phyloP scores from a whole-genome alignment of 116 monocot species.

The Papilionanthe hybrid region DNA sequence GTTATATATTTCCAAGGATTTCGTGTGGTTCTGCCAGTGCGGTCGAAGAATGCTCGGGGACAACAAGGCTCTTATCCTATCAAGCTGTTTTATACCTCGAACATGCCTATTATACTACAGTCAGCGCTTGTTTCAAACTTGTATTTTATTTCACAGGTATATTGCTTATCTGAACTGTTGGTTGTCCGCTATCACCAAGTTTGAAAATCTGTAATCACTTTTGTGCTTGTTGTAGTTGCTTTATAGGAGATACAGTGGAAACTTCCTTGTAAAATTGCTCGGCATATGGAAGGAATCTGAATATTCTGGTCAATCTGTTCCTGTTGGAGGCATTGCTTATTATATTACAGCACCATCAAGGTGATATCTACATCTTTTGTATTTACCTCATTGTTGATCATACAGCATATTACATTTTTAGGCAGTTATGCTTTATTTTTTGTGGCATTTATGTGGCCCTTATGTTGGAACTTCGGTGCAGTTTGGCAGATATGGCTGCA shows the following conservation, averaged over 20 bases:
- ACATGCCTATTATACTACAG: constrained; percentile 33
- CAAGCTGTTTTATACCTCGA: constrained; percentile 33
- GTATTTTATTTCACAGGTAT: constrained; percentile 32
- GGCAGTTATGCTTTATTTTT: background rate
- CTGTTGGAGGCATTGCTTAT: constrained; percentile 29
- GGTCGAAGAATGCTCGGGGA: constrained; percentile 29
- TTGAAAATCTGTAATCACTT: background rate
- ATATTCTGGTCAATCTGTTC: constrained; percentile 24
- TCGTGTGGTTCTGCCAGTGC: constrained; percentile 30
- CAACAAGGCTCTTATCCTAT: constrained; percentile 35
- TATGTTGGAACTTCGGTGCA: background rate
- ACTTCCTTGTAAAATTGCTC: constrained; percentile 38
- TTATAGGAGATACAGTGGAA: constrained; percentile 30
- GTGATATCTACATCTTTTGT: constrained; percentile 5
- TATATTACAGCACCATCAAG: constrained; percentile 26
- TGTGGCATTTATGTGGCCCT: background rate
- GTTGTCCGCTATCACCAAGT: background rate
- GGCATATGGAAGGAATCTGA: constrained; percentile 41
- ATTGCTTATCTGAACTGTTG: background rate
- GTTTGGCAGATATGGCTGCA: constrained; percentile 33
- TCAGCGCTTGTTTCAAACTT: constrained; percentile 35
- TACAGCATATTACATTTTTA: background rate
- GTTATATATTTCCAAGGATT: constrained; percentile 59
- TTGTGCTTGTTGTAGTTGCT: constrained; percentile 22
- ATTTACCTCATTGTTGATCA: background rate